Evolutionary conservation across 2,329 filamentous ascomycete genomes (phyloP), one percentile per base, ranked within the genome.

Genomic region (Sclerotinia nivalis): DNA sequence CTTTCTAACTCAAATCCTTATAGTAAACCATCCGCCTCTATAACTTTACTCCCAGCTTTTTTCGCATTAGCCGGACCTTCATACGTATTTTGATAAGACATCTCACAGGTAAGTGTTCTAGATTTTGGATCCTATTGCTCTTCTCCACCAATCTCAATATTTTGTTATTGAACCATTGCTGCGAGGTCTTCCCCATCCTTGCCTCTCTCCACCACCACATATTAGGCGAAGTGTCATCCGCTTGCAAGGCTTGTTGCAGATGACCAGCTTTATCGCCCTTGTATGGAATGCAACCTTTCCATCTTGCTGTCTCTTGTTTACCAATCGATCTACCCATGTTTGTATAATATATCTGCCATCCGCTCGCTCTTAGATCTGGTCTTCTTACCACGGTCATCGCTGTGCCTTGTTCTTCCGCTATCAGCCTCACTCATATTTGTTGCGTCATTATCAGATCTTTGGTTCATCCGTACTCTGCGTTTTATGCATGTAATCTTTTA

Each of bases 311-410:
- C 56, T 71, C 47, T 68, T 73, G 69, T 76, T 74, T 72, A 75
- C 76, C 74, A 74, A 75, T 71, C 72, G 65, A 74, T 70, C 73
- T 45, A 76, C 73, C 76, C 76, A 75, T 77, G 75, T 74, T 73
- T 75, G 74, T 76, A 77, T 76, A 75, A 73, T 76, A 77, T 75
- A 72, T 74, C 74, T 74, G 69, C 72, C 74, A 73, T 75, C 75
- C 74, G 73, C 73, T 71, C 71, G 67, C 71, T 62, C 71, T 74
- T 65, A 28, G 70, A 72, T 75, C 76, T 76, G 69, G 76, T 75
- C 73, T 71, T 72, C 55, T 58, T 67, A 20, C 71, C 72, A 74
- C 74, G 73, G 70, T 74, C 67, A 71, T 72, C 59, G 71, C 56
- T 68, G 66, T 68, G 37, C 58, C 66, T 68, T 28, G 56, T 62